Base-by-base conservation (phyloP, 129 eudicot genomes). In the Saposhnikovia divaricata region DNA sequence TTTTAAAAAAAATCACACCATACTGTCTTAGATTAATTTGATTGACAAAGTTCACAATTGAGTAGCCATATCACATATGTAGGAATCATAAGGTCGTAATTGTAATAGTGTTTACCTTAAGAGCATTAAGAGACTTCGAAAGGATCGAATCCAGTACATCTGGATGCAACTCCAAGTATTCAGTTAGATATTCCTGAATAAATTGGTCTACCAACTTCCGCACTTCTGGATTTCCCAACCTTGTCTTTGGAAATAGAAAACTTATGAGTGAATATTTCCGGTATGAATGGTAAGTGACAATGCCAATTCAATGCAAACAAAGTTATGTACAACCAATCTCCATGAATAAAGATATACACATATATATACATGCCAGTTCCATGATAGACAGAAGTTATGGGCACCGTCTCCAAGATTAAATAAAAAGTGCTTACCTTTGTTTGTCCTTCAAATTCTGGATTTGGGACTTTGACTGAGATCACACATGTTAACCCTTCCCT, bases 361-460 rank as follows among this genome's bases (percentile, higher is more conserved):
- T 0, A 23, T 59, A 59, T 2, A 53, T n/a, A 61, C 15, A 61
- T n/a, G 69, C 69, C 69, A n/a, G 13, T 61, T 25, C 69, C 28
- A 57, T 57, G 28, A 23, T 23, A 34, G 27, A 43, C 23, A 80
- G 46, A 78, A 23, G 77, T 25, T 59, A 23, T 37, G 39, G 43
- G 43, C 0, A 73, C 27, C 37, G 74, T 73, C 72, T 16, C 65
- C 57, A 25, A 15, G 46, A 75, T 53, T 23, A 47, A 21, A 38
- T 39, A 47, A 48, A 38, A 27, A 77, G 70, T 59, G 53, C 44
- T 18, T 82, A 96, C 99, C 99, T 96, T 96, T 74, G 99, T 96
- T 84, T 95, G 99, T 77, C 99, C 99, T 90, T 92, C 99, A 89
- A 96, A 96, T 81, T 96, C 99, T 15, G 99, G 98, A 86, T 96